Percentiles rank a stretch among this genome's conserved stretches.
These are phyloP conservation scores for Ramalina peruviana DNA, from an alignment of 495 filamentous ascomycete species.

Conservation along the genomic window DNA sequence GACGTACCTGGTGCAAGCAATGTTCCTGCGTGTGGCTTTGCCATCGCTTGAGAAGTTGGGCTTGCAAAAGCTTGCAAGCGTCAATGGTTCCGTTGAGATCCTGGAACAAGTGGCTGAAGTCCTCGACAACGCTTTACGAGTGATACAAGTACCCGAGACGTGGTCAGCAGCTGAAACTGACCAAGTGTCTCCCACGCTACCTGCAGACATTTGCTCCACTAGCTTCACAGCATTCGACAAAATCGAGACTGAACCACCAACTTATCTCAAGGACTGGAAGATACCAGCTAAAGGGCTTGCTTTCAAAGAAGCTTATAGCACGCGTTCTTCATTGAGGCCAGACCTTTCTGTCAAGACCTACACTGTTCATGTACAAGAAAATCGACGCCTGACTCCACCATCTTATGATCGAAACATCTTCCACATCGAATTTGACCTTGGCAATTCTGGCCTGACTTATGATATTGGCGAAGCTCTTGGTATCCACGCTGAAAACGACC, in stretches of 20 bases:
- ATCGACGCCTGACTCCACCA: slow-evolving; percentile 73
- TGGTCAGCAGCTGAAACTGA: slow-evolving; percentile 61
- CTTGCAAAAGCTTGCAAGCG: slow-evolving; percentile 40
- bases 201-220: slow-evolving; percentile 49
- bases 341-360: slow-evolving; percentile 75
- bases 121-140: slow-evolving; percentile 53
- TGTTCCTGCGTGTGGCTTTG: slow-evolving; percentile 63
- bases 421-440: slow-evolving; percentile 97
- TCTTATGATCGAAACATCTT: slow-evolving; percentile 98
- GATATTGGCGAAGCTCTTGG: slow-evolving; percentile 97
- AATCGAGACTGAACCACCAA: slow-evolving; percentile 50
- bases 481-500: slow-evolving; percentile 88
- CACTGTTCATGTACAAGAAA: slow-evolving; percentile 85
- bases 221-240: slow-evolving; percentile 78
- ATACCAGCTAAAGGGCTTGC: slow-evolving; percentile 71
- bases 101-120: slow-evolving; percentile 49
- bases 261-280: slow-evolving; percentile 59
- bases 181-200: slow-evolving; percentile 34
- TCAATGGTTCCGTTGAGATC: slow-evolving; percentile 39
- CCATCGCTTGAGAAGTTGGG: slow-evolving; percentile 38
- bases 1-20: slow-evolving; percentile 51
- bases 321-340: slow-evolving; percentile 58
- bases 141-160: slow-evolving; percentile 58
- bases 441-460: slow-evolving; percentile 78
- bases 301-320: slow-evolving; percentile 90